phyloP scores from a whole-genome alignment of 768 basidiomycete genomes.

The Tylopilus balloui region DNA sequence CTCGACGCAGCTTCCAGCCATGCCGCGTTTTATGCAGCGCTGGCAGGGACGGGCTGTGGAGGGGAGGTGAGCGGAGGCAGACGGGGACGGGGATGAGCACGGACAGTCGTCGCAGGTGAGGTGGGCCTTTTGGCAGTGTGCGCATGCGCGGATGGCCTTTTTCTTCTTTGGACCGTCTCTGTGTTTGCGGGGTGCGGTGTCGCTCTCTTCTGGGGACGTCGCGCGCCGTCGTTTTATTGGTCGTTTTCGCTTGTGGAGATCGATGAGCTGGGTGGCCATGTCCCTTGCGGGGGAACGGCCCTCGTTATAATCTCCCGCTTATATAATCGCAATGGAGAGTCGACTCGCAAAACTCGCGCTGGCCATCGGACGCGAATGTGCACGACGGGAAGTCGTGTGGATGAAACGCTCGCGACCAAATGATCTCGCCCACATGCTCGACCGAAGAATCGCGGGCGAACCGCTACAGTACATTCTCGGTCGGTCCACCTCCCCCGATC shows the following conservation, averaged over 20 bases:
- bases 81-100: conserved; percentile 31
- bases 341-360: conserved; percentile 30
- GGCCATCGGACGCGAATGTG: conserved; percentile 33
- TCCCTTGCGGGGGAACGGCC: too few relatives aligned
- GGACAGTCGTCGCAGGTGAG: conserved; percentile 97
- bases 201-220: conserved; percentile 54
- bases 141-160: conserved; percentile 91
- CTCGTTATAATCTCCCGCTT: background rate
- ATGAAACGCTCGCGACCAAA: conserved; percentile 32
- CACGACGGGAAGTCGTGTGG: conserved; percentile 47
- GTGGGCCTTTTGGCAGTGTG: conserved; percentile 95
- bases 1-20: conserved; percentile 84
- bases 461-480: conserved; percentile 92
- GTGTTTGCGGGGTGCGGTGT: conserved; percentile 49
- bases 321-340: background rate
- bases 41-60: conserved; percentile 88
- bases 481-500: conserved; percentile 43
- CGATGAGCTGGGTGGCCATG: background rate
- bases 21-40: conserved; percentile 91
- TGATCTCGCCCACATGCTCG: conserved; percentile 39
- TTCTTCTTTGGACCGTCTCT: conserved; percentile 87
- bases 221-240: conserved; percentile 58
- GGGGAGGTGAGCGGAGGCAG: conserved; percentile 7
- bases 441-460: conserved; percentile 60
- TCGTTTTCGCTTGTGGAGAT: background rate